Evolutionary conservation across 75 land plant genomes (phyloP).

Genomic region (Pinus albicaulis): DNA sequence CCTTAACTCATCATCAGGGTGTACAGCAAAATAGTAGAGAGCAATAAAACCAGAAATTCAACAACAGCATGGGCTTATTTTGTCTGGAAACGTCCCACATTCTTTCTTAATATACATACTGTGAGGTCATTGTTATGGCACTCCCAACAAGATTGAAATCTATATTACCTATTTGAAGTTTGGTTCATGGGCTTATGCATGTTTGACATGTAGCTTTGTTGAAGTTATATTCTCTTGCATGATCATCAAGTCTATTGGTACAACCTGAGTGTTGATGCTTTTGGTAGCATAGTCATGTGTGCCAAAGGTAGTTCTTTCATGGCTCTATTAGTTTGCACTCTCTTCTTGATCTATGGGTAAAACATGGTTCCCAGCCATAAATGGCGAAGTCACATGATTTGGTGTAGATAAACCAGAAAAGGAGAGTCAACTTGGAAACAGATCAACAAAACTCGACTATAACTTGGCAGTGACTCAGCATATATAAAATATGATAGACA

Average conservation of each 20-base stretch:
- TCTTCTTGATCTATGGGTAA: background rate
- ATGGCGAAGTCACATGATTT: too few species aligned
- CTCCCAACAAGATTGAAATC: background rate
- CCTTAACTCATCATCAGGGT: too few species aligned
- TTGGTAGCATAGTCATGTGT: background rate
- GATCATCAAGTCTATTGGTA: background rate
- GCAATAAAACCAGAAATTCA: too few species aligned
- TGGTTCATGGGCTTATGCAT: background rate
- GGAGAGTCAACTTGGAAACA: too few species aligned
- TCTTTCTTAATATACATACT: background rate
- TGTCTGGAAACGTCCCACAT: background rate
- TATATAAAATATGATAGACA: too few species aligned
- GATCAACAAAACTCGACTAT: too few species aligned
- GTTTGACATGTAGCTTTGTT: background rate
- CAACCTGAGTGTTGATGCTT: background rate
- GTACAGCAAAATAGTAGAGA: too few species aligned
- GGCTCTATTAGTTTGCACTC: background rate
- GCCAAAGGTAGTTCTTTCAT: background rate
- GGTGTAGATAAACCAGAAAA: too few species aligned
- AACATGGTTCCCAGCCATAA: too few species aligned
- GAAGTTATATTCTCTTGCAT: background rate
- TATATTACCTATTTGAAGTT: background rate
- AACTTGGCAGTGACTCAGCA: too few species aligned
- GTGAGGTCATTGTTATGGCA: background rate
- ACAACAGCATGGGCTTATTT: background rate